phyloP scores from a whole-genome alignment of 352 stramenopile species.

The Peronospora farinosa region DNA sequence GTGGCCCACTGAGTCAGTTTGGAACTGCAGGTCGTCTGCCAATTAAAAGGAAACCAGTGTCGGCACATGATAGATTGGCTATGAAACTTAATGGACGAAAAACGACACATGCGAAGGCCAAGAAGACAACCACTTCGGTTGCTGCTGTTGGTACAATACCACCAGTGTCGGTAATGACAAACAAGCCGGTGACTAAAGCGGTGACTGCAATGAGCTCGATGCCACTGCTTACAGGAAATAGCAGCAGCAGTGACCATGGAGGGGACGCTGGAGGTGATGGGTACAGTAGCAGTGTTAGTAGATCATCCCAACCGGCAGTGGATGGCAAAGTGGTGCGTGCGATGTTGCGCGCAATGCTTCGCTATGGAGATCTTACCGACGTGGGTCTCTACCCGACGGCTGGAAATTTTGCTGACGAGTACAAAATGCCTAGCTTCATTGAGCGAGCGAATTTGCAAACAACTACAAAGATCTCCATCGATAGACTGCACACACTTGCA shows the following conservation, averaged over 20 bases:
- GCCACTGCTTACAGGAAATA: conserved; percentile 15
- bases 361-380: conserved; percentile 75
- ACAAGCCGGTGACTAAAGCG: conserved; percentile 26
- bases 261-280: conserved; percentile 29
- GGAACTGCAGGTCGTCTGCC: conserved; percentile 30
- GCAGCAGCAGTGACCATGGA: conserved; percentile 37
- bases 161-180: conserved; percentile 46
- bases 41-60: conserved; percentile 63
- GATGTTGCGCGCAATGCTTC: conserved; percentile 59
- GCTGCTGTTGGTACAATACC: conserved; percentile 34
- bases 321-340: conserved; percentile 69
- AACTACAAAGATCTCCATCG: conserved; percentile 49
- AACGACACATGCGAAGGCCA: conserved; percentile 36
- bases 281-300: conserved; percentile 32
- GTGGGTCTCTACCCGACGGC: conserved; percentile 48
- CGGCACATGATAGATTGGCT: conserved; percentile 58
- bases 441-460: conserved; percentile 50
- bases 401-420: conserved; percentile 67
- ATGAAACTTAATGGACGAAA: conserved; percentile 69
- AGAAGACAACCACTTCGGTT: conserved; percentile 32
- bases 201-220: conserved; percentile 22
- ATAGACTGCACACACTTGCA: conserved; percentile 49
- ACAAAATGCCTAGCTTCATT: conserved; percentile 71
- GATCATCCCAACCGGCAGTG: conserved; percentile 14
- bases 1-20: conserved; percentile 55